These are phyloP conservation scores for Cordyceps tenuipes DNA, from an alignment of 2,329 filamentous ascomycete genomes.

Conservation along the genomic window DNA sequence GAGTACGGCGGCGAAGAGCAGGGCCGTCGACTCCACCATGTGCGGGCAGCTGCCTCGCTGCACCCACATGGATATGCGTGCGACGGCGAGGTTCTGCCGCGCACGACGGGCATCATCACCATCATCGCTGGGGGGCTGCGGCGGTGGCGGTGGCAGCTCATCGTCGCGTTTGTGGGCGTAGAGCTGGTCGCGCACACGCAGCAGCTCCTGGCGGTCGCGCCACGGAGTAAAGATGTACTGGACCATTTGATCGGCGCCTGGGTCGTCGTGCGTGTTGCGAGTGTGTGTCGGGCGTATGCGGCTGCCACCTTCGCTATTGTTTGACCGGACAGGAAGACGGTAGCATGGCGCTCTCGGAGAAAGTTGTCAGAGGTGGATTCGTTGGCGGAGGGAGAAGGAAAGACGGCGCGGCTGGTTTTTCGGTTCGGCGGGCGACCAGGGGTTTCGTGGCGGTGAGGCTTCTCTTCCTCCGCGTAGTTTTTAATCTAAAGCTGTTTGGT, in stretches of 20 bases:
- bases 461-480: too few relatives aligned
- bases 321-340: neutral
- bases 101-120: conserved; percentile 12
- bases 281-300: neutral
- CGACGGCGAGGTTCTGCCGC: conserved; percentile 40
- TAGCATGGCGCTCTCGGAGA: neutral
- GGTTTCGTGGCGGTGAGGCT: too few relatives aligned
- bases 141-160: conserved; percentile 1
- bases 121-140: conserved; percentile 8
- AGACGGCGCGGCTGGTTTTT: too few relatives aligned
- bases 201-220: conserved; percentile 57
- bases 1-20: conserved; percentile 61
- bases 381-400: neutral
- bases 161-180: conserved; percentile 32
- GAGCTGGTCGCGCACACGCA: conserved; percentile 56
- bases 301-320: neutral
- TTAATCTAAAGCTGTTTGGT: too few relatives aligned
- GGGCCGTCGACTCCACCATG: conserved; percentile 69
- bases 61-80: conserved; percentile 59
- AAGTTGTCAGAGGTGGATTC: neutral
- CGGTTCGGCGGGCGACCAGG: neutral
- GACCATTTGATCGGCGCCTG: conserved; percentile 43
- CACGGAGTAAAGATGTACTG: conserved; percentile 68
- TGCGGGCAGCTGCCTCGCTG: conserved; percentile 68
- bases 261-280: neutral